Percentiles rank a stretch among this genome's conserved stretches.
These are phyloP conservation scores for Xylariales sp. DNA, from an alignment of 2,329 filamentous ascomycete species.

Conservation along the genomic window DNA sequence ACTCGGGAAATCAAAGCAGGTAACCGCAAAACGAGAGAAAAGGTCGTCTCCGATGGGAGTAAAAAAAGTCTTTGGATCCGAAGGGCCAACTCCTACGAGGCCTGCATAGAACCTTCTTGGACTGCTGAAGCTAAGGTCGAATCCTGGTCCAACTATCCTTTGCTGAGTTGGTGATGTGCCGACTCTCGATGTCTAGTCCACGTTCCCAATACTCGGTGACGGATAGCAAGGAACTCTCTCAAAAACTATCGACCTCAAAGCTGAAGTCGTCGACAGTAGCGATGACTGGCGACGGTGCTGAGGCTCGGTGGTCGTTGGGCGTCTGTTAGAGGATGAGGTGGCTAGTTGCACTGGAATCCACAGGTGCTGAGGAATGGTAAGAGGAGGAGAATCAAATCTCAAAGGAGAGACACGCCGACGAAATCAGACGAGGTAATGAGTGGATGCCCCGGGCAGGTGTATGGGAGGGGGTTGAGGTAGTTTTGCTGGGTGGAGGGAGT, in stretches of 20 bases:
- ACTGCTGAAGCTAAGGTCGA: no score
- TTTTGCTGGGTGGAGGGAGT: slow-evolving; percentile 7
- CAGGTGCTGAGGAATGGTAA: slow-evolving; percentile 1
- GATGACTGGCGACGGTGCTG: no score
- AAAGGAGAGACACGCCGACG: slow-evolving; percentile 10
- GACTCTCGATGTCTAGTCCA: no score
- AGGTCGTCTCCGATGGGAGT: slow-evolving; percentile 4
- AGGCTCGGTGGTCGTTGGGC: no score
- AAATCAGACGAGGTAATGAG: slow-evolving; percentile 12
- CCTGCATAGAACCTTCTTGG: no score
- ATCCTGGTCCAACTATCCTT: no score
- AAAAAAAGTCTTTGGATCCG: background rate
- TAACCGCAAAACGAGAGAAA: slow-evolving; percentile 1
- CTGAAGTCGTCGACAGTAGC: no score
- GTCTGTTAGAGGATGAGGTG: no score
- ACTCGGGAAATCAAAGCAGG: slow-evolving; percentile 15
- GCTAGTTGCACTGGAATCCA: background rate
- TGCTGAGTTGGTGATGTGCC: no score
- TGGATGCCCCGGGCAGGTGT: slow-evolving; percentile 9
- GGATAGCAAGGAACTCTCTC: no score
- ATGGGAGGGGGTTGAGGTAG: slow-evolving; percentile 6
- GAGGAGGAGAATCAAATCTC: slow-evolving; percentile 8
- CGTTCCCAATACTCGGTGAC: no score
- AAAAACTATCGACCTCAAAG: no score
- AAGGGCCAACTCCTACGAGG: background rate